These are phyloP conservation scores for Ascochyta fabae DNA, from an alignment of 2,329 filamentous ascomycete genomes.

Conservation along the genomic window DNA sequence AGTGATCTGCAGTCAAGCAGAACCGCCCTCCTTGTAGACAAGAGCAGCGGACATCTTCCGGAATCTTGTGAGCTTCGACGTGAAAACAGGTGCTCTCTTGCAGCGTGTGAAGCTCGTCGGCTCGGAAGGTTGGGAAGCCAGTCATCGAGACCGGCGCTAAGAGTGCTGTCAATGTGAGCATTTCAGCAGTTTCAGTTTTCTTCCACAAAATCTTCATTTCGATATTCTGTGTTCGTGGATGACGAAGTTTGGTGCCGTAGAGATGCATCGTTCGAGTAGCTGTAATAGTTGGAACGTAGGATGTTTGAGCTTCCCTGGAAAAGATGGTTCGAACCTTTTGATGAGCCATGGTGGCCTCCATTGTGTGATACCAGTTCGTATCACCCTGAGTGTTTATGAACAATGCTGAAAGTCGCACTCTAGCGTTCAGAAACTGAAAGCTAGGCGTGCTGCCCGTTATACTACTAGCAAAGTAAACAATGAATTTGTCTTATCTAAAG, in stretches of 20 bases:
- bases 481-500: too few relatives aligned
- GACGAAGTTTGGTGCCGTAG: neutral
- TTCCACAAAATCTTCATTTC: neutral
- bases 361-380: neutral
- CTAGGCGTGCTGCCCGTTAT: too few relatives aligned
- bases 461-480: too few relatives aligned
- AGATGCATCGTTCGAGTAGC: neutral
- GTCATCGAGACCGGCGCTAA: constrained; percentile 6
- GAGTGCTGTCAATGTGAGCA: constrained; percentile 4
- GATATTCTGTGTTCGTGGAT: neutral
- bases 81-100: neutral
- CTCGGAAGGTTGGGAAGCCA: neutral
- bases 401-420: neutral
- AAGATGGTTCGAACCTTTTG: neutral
- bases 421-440: too few relatives aligned
- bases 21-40: constrained; percentile 4
- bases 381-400: neutral
- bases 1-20: constrained; percentile 6
- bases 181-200: neutral
- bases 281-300: neutral
- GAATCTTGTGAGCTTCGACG: neutral
- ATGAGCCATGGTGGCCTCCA: neutral
- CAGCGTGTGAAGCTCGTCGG: neutral
- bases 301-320: neutral
- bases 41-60: neutral